Percentiles rank a stretch among this genome's conserved stretches.
Conservation (phyloP, 2,329 filamentous ascomycete species). For the Incumbomyces delicatus region DNA sequence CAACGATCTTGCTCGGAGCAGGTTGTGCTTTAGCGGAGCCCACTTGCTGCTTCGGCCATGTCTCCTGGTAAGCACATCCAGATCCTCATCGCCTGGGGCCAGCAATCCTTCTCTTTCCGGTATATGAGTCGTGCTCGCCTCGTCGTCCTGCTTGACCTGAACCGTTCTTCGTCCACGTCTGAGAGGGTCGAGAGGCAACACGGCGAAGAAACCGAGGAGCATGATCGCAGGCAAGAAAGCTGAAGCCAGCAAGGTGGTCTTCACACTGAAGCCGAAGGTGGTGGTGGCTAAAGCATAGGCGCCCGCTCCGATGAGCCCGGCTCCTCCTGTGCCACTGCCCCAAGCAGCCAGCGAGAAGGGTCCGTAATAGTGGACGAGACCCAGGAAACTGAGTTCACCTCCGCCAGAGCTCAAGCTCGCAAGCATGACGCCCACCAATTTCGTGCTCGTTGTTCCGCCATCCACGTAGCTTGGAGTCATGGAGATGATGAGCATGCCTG, state of each 20-base stretch:
- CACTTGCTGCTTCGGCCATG: constrained; percentile 16
- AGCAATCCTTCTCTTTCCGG: constrained; percentile 25
- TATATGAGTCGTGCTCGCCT: constrained; percentile 22
- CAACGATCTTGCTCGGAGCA: constrained; percentile 58
- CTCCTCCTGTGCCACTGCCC: constrained; percentile 85
- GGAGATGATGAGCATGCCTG: constrained; percentile 82
- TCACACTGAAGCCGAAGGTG: constrained; percentile 64
- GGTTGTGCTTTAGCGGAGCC: constrained; percentile 38
- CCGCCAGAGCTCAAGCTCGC: constrained; percentile 77
- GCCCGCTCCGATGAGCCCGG: constrained; percentile 76
- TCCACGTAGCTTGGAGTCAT: constrained; percentile 56
- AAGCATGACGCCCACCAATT: constrained; percentile 73
- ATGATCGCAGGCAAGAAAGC: constrained; percentile 74
- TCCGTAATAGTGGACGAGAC: constrained; percentile 88
- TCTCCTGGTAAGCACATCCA: constrained; percentile 12
- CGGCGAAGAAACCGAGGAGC: constrained; percentile 70
- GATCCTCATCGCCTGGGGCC: constrained; percentile 17
- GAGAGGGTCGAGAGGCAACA: constrained; percentile 63
- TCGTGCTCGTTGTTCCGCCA: constrained; percentile 55
- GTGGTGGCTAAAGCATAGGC: constrained; percentile 81
- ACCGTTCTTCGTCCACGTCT: constrained; percentile 34
- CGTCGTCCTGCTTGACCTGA: constrained; percentile 35
- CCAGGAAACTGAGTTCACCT: constrained; percentile 84
- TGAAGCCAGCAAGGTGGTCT: constrained; percentile 63
- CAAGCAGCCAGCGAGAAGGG: constrained; percentile 78